Evolutionary conservation across 225 moss, liverwort and hornwort genomes (phyloP).

Genomic region (Pseudisothecium myosuroides): DNA sequence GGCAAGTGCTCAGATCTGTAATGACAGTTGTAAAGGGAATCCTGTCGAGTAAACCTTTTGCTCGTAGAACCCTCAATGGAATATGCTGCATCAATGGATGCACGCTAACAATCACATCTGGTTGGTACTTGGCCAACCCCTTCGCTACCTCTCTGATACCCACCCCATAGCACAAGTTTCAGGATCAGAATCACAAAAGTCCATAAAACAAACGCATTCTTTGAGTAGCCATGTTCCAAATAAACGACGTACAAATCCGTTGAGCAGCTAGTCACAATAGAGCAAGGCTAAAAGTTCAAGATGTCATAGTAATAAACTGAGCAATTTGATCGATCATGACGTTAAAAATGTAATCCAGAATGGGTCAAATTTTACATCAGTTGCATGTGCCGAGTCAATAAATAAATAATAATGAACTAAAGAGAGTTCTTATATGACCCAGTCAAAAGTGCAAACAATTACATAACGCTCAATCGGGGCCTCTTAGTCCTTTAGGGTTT

Average conservation of each 20-base stretch:
- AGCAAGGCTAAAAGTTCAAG: neutral
- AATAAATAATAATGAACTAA: neutral
- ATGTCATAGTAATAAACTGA: neutral
- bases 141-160: conserved; percentile 76
- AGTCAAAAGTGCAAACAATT: neutral
- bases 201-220: neutral
- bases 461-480: neutral
- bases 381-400: neutral
- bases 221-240: neutral
- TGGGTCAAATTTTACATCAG: neutral
- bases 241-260: neutral
- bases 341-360: neutral
- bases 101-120: conserved; percentile 94
- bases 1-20: conserved; percentile 91
- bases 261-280: neutral
- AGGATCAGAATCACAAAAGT: neutral
- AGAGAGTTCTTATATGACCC: neutral
- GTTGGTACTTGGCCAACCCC: conserved; percentile 78
- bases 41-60: conserved; percentile 75
- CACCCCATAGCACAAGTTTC: neutral
- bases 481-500: neutral
- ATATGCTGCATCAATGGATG: conserved; percentile 99
- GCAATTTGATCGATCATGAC: neutral
- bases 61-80: conserved; percentile 82
- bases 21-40: conserved; percentile 94